phyloP scores from a whole-genome alignment of 106 monocot species.

The Dendrobium catenatum region DNA sequence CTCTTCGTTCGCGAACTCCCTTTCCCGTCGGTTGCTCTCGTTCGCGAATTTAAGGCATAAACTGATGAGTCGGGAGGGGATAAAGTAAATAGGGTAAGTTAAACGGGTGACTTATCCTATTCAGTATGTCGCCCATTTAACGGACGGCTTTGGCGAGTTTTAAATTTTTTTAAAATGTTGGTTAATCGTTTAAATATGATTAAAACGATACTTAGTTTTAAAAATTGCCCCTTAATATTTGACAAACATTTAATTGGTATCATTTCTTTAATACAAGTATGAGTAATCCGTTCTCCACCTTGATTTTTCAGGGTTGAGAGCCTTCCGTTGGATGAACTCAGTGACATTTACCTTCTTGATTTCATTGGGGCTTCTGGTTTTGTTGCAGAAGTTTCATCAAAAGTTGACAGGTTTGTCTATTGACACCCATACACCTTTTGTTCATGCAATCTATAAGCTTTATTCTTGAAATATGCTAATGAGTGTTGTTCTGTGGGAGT shows the following conservation, averaged over 20 bases:
- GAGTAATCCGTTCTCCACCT: neutral
- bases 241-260: neutral
- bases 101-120: too few relatives aligned
- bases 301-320: conserved; percentile 35
- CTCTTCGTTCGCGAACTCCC: too few relatives aligned
- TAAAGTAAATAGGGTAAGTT: too few relatives aligned
- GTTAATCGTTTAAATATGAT: too few relatives aligned
- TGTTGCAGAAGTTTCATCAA: conserved; percentile 56
- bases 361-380: conserved; percentile 80
- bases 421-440: neutral
- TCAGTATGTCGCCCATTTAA: too few relatives aligned
- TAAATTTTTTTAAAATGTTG: too few relatives aligned
- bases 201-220: too few relatives aligned
- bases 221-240: neutral
- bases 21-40: too few relatives aligned
- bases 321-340: conserved; percentile 53
- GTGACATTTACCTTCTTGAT: conserved; percentile 82
- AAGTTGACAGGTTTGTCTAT: conserved; percentile 54
- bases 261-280: neutral
- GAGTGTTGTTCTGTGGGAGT: neutral
- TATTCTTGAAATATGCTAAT: neutral
- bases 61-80: too few relatives aligned
- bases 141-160: too few relatives aligned
- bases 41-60: too few relatives aligned
- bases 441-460: neutral